A percentile compares a stretch with the other conserved stretches of the same genome.
These are phyloP conservation scores for Candida glucosophila DNA, from an alignment of 1,139 yeast genomes.

Conservation along the genomic window DNA sequence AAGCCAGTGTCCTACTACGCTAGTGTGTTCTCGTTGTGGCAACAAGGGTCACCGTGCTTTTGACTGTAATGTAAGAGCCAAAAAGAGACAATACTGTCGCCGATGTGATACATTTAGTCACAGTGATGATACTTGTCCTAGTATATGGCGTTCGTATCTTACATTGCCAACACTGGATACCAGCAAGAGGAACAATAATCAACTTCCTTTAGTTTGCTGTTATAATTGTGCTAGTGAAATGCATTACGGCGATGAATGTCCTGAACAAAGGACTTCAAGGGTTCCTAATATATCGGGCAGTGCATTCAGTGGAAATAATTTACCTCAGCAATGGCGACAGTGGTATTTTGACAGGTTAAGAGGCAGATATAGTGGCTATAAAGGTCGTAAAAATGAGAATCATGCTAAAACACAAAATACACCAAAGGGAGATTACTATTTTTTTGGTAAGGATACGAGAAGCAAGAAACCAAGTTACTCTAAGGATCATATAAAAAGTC, in stretches of 20 bases:
- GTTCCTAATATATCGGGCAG: conserved; percentile 68
- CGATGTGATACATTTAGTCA: conserved; percentile 68
- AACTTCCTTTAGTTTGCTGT: conserved; percentile 47
- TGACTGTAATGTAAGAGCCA: conserved; percentile 51
- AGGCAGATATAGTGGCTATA: too few species aligned
- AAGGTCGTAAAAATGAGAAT: too few species aligned
- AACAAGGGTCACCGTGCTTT: conserved; percentile 69
- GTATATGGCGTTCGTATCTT: conserved; percentile 78
- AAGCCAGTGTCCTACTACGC: conserved; percentile 77
- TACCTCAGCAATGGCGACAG: conserved; percentile 47
- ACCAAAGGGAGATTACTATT: too few species aligned
- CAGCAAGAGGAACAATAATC: conserved; percentile 11
- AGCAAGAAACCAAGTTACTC: too few species aligned
- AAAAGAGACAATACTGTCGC: conserved; percentile 61
- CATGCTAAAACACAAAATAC: too few species aligned
- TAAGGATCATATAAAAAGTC: too few species aligned
- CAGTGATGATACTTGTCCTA: conserved; percentile 71
- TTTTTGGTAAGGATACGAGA: too few species aligned
- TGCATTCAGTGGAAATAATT: conserved; percentile 68
- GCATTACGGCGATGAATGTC: conserved; percentile 88
- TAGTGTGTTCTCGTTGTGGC: conserved; percentile 81
- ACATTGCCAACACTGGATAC: conserved; percentile 16
- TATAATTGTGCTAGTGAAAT: conserved; percentile 74
- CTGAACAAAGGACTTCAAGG: conserved; percentile 46
- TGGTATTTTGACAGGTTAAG: conserved; percentile 32